Percentiles rank a stretch among this genome's conserved stretches.
phyloP scores from a whole-genome alignment of 1,284 basidiomycete species.

The Ganoderma boninense region DNA sequence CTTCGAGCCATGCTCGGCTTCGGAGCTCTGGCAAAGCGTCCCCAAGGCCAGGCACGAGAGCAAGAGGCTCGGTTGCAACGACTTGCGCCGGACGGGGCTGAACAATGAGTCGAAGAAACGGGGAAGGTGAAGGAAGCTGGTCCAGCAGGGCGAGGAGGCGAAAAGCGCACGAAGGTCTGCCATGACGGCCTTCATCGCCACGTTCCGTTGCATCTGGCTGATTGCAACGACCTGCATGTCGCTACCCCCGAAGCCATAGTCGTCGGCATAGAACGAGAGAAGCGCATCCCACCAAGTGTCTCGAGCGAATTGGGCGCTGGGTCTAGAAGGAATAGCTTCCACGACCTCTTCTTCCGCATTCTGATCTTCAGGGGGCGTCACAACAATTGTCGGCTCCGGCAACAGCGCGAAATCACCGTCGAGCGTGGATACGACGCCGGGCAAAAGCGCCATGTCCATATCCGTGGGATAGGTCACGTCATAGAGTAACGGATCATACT shows the following conservation, averaged over 20 bases:
- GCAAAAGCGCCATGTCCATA: conserved; percentile 8
- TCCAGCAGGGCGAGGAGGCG: conserved; percentile 68
- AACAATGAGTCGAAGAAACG: conserved; percentile 67
- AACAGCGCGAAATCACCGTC: not conserved
- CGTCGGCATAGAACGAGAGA: conserved; percentile 61
- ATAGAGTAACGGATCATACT: conserved; percentile 22
- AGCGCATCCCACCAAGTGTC: conserved; percentile 83
- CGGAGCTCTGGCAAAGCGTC: conserved; percentile 74
- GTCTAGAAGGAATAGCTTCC: conserved; percentile 42
- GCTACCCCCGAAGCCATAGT: conserved; percentile 32
- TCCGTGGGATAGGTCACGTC: conserved; percentile 8
- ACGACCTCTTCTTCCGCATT: not conserved
- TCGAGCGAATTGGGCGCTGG: conserved; percentile 68
- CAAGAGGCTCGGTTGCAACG: conserved; percentile 73
- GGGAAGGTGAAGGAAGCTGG: conserved; percentile 75
- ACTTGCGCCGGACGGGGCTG: conserved; percentile 57
- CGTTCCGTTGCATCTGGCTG: conserved; percentile 53
- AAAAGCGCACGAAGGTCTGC: conserved; percentile 70
- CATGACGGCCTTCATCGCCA: conserved; percentile 53
- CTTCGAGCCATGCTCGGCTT: conserved; percentile 49
- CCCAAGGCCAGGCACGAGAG: conserved; percentile 71
- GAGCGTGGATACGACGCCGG: not conserved
- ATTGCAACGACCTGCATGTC: conserved; percentile 43
- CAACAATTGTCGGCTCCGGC: not conserved
- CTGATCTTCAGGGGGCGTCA: conserved; percentile 11